phyloP scores from a whole-genome alignment of 805 yeast genomes.

The Starmerella bacillaris region DNA sequence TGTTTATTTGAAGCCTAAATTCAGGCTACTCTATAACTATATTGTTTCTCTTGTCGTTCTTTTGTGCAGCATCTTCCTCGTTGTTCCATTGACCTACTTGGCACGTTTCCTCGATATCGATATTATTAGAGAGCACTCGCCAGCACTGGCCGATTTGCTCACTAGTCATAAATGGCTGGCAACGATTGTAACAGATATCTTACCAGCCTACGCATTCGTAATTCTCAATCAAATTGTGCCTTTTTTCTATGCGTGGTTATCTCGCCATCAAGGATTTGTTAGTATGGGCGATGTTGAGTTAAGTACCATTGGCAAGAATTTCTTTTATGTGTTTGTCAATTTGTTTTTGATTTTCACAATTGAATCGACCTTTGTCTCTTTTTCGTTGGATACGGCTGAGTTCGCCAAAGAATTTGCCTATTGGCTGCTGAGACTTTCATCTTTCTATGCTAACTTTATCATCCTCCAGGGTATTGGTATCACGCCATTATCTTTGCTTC shows the following conservation, averaged over 20 bases:
- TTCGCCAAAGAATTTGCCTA: conserved; percentile 75
- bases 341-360: conserved; percentile 83
- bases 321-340: conserved; percentile 85
- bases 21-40: conserved; percentile 47
- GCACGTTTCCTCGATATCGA: conserved; percentile 68
- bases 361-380: conserved; percentile 69
- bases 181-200: conserved; percentile 64
- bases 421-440: conserved; percentile 57
- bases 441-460: conserved; percentile 79
- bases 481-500: conserved; percentile 70
- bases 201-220: conserved; percentile 85
- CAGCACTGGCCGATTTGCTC: conserved; percentile 53
- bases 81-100: conserved; percentile 67
- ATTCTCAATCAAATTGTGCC: conserved; percentile 69
- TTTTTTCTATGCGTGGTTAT: conserved; percentile 65
- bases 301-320: conserved; percentile 78
- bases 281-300: conserved; percentile 87
- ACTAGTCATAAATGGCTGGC: conserved; percentile 52
- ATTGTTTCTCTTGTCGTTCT: conserved; percentile 50
- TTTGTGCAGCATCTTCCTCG: conserved; percentile 49
- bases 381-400: conserved; percentile 68
- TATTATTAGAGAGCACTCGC: conserved; percentile 66
- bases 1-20: conserved; percentile 59
- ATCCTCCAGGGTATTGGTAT: conserved; percentile 68
- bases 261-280: conserved; percentile 71